phyloP scores from a whole-genome alignment of 345 rosid genomes.

The Gynandropsis gynandra region DNA sequence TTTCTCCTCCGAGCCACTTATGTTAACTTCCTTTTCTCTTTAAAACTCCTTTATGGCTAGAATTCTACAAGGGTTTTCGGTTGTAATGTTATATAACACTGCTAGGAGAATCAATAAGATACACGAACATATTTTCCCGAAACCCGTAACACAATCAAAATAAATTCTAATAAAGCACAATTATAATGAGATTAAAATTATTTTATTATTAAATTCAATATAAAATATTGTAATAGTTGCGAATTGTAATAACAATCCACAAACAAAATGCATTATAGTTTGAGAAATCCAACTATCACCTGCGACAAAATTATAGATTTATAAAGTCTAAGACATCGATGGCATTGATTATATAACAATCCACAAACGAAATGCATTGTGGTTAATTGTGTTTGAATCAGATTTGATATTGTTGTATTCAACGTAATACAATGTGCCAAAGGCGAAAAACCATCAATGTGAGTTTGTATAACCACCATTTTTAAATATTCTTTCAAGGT shows the following conservation, averaged over 20 bases:
- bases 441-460: conserved; percentile 48
- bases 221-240: conserved; percentile 13
- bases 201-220: too few relatives aligned
- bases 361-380: conserved; percentile 76
- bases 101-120: too few relatives aligned
- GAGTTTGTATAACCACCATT: conserved; percentile 54
- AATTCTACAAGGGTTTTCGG: too few relatives aligned
- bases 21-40: too few relatives aligned
- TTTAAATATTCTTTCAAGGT: conserved; percentile 87
- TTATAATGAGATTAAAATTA: too few relatives aligned
- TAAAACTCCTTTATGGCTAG: too few relatives aligned
- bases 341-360: conserved; percentile 36
- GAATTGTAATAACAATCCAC: conserved; percentile 24
- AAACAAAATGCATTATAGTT: conserved; percentile 51
- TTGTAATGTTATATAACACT: too few relatives aligned
- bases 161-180: too few relatives aligned
- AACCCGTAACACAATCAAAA: too few relatives aligned
- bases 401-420: conserved; percentile 67
- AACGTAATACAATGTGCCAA: conserved; percentile 64
- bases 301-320: conserved; percentile 45
- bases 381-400: conserved; percentile 45
- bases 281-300: conserved; percentile 63
- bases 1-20: too few relatives aligned
- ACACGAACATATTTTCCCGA: too few relatives aligned
- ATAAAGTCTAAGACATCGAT: conserved; percentile 54